Evolutionary conservation across 1,284 basidiomycete species (phyloP), one percentile per base, ranked within the genome.

Genomic region (Volvariella surrecta): DNA sequence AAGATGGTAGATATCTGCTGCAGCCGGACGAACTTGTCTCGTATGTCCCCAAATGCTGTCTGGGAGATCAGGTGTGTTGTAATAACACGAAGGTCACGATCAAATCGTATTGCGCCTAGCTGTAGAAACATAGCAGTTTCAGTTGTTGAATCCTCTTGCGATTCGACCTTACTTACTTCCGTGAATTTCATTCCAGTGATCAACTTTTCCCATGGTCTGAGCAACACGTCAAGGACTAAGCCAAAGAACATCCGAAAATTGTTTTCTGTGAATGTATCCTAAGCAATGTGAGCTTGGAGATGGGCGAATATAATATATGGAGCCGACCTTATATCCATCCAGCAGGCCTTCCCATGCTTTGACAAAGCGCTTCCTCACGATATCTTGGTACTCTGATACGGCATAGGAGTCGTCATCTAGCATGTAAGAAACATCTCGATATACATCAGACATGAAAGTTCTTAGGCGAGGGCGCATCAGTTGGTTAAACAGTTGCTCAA

Each of bases 91-190:
- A 99, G 66, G 59, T 99, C 96, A 21, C 89, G 81, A 57, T 99
- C 96, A 59, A 97, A 96, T 11, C 92, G 86, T 48, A 99, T 85
- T 2, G 94, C 94, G n/a, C 96, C 96, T 42, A 98, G 76, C 88
- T 96, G 51, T 28, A 43, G 39, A 40, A 37, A 16, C 47, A 22
- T 16, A 6, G 32, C 3, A 34, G 11, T 11, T 28, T 28, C n/a
- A 37, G 43, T n/a, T 18, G 42, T 42, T 16, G 15, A 42, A 19
- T 24, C 32, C 43, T 8, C 3, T 37, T 28, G 24, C 6, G 24
- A 6, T 6, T 8, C 24, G 39, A 28, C 18, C 41, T 7, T 13
- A 40, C 48, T 34, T 52, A 86, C 89, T 74, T 98, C 95, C 10
- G 89, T 89, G 58, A 90, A 98, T 56, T 79, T 82, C 60, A 96